Evolutionary conservation across 148 eudicot genomes (phyloP).

Genomic region (Selenicereus undatus): DNA sequence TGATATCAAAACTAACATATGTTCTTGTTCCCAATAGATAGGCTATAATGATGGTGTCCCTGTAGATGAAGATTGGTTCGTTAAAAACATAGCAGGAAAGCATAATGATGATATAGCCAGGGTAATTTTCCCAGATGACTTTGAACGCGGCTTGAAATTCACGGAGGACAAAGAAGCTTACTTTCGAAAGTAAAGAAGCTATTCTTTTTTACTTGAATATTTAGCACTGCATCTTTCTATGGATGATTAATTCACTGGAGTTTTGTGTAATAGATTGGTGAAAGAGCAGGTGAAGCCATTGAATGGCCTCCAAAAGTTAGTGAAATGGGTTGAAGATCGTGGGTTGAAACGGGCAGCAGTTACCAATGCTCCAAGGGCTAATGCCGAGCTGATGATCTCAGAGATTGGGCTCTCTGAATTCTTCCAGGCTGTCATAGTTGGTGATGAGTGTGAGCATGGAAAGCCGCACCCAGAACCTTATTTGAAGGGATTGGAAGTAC

Average conservation of each 20-base stretch:
- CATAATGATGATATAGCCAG: conserved; percentile 80
- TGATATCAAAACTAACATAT: conserved; percentile 9
- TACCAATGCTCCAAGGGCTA: conserved; percentile 78
- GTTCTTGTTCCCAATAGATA: conserved; percentile 44
- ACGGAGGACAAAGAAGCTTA: conserved; percentile 71
- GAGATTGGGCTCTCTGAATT: conserved; percentile 70
- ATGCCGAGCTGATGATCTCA: conserved; percentile 85
- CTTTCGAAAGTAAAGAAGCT: conserved; percentile 55
- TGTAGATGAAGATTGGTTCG: conserved; percentile 65
- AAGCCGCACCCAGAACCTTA: conserved; percentile 92
- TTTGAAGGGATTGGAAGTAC: conserved; percentile 63
- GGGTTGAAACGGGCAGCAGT: conserved; percentile 94
- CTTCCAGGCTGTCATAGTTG: conserved; percentile 64
- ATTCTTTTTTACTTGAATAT: background rate
- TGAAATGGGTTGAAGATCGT: conserved; percentile 76
- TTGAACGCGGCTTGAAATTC: conserved; percentile 60
- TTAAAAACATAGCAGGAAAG: conserved; percentile 73
- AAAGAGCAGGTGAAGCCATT: conserved; percentile 65
- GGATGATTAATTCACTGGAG: background rate
- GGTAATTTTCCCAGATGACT: conserved; percentile 77
- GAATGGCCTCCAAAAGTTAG: conserved; percentile 61
- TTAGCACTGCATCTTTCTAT: background rate
- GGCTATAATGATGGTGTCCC: conserved; percentile 83
- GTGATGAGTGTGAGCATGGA: conserved; percentile 81
- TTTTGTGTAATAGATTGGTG: conserved; percentile 44